Evolutionary conservation across 2,329 filamentous ascomycete species (phyloP), one percentile per base, ranked within the genome.

Genomic region (Rhynchosporium secalis): DNA sequence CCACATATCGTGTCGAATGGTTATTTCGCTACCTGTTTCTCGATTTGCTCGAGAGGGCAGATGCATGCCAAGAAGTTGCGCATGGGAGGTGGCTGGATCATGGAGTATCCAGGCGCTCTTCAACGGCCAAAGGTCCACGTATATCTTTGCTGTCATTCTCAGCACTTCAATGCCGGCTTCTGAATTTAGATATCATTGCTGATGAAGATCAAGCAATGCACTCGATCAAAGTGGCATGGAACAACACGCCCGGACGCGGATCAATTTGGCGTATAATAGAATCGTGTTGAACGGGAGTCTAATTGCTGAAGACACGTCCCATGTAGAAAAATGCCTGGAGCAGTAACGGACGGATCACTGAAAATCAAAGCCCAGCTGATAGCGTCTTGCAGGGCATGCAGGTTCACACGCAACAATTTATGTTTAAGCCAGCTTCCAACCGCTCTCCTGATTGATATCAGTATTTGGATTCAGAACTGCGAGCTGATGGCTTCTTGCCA

Each of bases 81-180:
- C 78, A 65, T 81, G 79, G 65, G 79, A 79, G 48, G 86, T 75
- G 4, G 78, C 83, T 58, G 79, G 77, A 26, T 83, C 78, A 46
- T 77, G 77, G 3, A 79, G 72, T 6, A 84, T 72, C 84, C 83
- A 86, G 0, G 79, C 78, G 62, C 79, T 77, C 49, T 81, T 79
- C 9, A 83, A 81, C 47, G 81, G 77, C 2, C 83, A 83, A 60
- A 83, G 78, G 61, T 83, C 82, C 61, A 83, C 63, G n/a, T 51
- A 62, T n/a, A 49, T 64, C 67, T 84, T 85, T 10, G 78, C 76
- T 43, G 80, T 75, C 15, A 86, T 70, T 58, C 81, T 75, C 48
- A 82, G 76, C 51, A 78, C 80, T 68, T 86, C 82, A 62, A 86
- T 77, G 2, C 80, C 80, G 52, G 83, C 78, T 0, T 83, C 67